Percentiles rank a stretch among this genome's conserved stretches.
Evolutionary conservation across 169 alveolate species (phyloP).

Genomic region (Plasmodium gaboni): DNA sequence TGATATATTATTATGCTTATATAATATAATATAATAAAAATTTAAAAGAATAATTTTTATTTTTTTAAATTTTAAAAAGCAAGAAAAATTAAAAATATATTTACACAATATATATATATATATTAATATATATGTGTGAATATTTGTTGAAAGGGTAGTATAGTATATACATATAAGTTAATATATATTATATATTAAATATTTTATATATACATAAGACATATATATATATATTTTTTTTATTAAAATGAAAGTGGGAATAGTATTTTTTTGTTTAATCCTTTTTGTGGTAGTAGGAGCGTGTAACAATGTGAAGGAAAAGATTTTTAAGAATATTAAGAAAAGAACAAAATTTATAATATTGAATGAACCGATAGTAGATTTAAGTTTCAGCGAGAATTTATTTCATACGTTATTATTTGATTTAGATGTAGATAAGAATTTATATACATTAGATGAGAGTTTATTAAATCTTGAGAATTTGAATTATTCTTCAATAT

Average conservation of each 20-base stretch:
- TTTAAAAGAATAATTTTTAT: too few relatives aligned
- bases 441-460: slow-evolving; percentile 52
- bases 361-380: slow-evolving; percentile 60
- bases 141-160: too few relatives aligned
- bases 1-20: too few relatives aligned
- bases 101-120: too few relatives aligned
- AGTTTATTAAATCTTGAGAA: slow-evolving; percentile 22
- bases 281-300: not conserved
- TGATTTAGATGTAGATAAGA: slow-evolving; percentile 52
- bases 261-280: not conserved
- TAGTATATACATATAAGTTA: too few relatives aligned
- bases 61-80: too few relatives aligned
- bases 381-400: slow-evolving; percentile 28
- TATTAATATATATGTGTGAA: too few relatives aligned
- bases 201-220: too few relatives aligned
- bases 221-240: not conserved
- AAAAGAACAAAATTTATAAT: slow-evolving; percentile 38
- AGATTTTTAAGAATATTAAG: slow-evolving; percentile 25
- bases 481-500: slow-evolving; percentile 16
- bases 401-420: slow-evolving; percentile 42
- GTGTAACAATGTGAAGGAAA: slow-evolving; percentile 36
- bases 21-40: too few relatives aligned
- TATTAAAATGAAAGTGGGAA: not conserved
- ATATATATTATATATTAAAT: too few relatives aligned
- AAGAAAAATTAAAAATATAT: too few relatives aligned